phyloP scores from a whole-genome alignment of 2,329 filamentous ascomycete species.

The Apiospora phragmitis region DNA sequence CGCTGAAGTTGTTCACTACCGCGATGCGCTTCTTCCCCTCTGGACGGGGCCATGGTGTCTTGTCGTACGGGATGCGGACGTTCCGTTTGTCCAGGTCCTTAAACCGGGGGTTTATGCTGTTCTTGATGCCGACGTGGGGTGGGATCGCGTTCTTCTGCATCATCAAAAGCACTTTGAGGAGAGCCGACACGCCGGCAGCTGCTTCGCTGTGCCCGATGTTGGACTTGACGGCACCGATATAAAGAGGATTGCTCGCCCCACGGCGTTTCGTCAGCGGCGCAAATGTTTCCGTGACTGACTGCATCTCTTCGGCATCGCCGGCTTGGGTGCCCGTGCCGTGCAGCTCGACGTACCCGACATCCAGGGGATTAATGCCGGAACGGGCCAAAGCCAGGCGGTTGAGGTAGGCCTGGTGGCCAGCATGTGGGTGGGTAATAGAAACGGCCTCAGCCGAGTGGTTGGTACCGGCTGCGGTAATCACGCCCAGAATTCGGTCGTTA shows the following conservation, averaged over 20 bases:
- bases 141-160: constrained; percentile 41
- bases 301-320: constrained; percentile 67
- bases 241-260: constrained; percentile 36
- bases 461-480: constrained; percentile 49
- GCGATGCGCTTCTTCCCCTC: constrained; percentile 5
- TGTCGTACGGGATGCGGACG: constrained; percentile 37
- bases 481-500: constrained; percentile 39
- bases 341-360: constrained; percentile 67
- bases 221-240: constrained; percentile 48
- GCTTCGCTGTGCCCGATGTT: constrained; percentile 51
- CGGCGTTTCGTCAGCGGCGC: constrained; percentile 48
- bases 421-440: constrained; percentile 44
- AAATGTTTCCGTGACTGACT: constrained; percentile 60
- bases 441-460: constrained; percentile 46
- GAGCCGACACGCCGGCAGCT: constrained; percentile 36
- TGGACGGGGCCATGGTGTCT: constrained; percentile 32
- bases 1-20: constrained; percentile 53
- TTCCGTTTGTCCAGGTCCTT: constrained; percentile 40
- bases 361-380: constrained; percentile 51
- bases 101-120: constrained; percentile 45
- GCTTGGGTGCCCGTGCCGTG: constrained; percentile 73
- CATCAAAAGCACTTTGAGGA: constrained; percentile 49
- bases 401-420: too few relatives aligned
- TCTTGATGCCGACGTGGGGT: constrained; percentile 51
- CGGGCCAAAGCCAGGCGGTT: too few relatives aligned